phyloP scores from a whole-genome alignment of 805 yeast species.

The Millerozyma acaciae region DNA sequence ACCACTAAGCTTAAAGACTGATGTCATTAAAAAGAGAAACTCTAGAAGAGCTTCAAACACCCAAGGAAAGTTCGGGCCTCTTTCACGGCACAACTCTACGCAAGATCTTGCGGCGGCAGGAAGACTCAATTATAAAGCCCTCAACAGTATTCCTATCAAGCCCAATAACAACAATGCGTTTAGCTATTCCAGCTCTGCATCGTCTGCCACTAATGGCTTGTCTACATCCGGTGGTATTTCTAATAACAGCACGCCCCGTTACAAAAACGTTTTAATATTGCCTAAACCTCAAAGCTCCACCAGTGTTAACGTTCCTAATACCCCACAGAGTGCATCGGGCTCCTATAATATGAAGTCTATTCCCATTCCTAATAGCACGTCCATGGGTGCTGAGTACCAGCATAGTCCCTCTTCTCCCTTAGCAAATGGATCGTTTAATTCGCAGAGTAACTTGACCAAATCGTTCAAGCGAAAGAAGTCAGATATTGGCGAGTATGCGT shows the following conservation, averaged over 20 bases:
- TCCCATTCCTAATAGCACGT: slow-evolving; percentile 23
- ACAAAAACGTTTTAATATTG: slow-evolving; percentile 37
- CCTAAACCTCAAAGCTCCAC: slow-evolving; percentile 34
- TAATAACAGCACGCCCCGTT: slow-evolving; percentile 13
- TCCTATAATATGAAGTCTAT: slow-evolving; percentile 19
- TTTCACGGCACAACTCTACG: slow-evolving; percentile 1
- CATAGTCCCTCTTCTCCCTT: slow-evolving; percentile 22
- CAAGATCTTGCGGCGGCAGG: neutral
- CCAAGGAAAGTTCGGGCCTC: neutral
- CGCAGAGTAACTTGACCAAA: slow-evolving; percentile 13
- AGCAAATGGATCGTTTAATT: slow-evolving; percentile 6
- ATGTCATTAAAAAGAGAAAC: slow-evolving; percentile 54
- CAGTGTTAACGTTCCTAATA: slow-evolving; percentile 10
- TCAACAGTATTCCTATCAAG: slow-evolving; percentile 6
- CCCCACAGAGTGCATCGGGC: slow-evolving; percentile 4
- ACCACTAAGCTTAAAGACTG: slow-evolving; percentile 55
- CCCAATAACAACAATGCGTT: neutral
- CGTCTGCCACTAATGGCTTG: slow-evolving; percentile 4
- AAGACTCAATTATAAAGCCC: slow-evolving; percentile 2
- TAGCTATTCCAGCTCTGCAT: slow-evolving; percentile 2
- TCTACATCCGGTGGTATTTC: slow-evolving; percentile 6
- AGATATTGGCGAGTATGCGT: slow-evolving; percentile 18
- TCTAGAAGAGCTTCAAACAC: slow-evolving; percentile 31
- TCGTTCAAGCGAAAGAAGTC: slow-evolving; percentile 42
- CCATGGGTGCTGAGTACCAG: slow-evolving; percentile 8